Base-by-base conservation (phyloP, 1,284 basidiomycete species). In the Puccinia hordei region DNA sequence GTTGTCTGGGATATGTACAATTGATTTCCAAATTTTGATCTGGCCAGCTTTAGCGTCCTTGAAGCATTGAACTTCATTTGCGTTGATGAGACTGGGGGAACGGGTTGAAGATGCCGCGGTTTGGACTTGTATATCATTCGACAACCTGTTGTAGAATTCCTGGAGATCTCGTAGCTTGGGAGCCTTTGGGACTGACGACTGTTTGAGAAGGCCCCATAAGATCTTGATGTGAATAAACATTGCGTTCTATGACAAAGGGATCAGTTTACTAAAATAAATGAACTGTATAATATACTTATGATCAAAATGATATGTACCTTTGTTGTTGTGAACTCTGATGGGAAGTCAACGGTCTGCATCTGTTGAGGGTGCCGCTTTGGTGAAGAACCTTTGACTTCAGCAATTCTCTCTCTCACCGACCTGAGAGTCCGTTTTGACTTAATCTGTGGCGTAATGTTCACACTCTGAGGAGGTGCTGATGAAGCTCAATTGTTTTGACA, bases 141-240 rank as follows among this genome's bases (percentile, higher is more conserved):
- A 68, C 24, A 72, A 72, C 6, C 27, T 24, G 27, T 53, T 53
- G 71, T 73, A 73, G 19, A 73, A 73, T 57, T 57, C 71, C 35
- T 55, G 44, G 22, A 77, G 33, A 35, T 38, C 15, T 1, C 10
- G 24, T 46, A 66, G 24, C 5, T 59, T 38, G 6, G 51, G 65
- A 17, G 68, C 13, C 13, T 12, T 38, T 0, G 76, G 76, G 13
- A 71, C 68, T 1, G 33, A 41, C 0, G 22, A 2, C 24, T 69
- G 51, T 19, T 71, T 72, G 27, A 79, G 35, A 8, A 79, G 65
- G 17, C 68, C 76, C 76, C 76, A 79, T 1, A 79, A 41, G 8
- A 79, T 24, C 38, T 72, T 69, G n/a, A 79, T 57, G n/a, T 79
- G 76, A 19, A 72, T n/a, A 19, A 71, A 79, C 3, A 79, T 19